These are phyloP conservation scores for Microascus cirrosus DNA, from an alignment of 2,329 filamentous ascomycete species.

Conservation along the genomic window DNA sequence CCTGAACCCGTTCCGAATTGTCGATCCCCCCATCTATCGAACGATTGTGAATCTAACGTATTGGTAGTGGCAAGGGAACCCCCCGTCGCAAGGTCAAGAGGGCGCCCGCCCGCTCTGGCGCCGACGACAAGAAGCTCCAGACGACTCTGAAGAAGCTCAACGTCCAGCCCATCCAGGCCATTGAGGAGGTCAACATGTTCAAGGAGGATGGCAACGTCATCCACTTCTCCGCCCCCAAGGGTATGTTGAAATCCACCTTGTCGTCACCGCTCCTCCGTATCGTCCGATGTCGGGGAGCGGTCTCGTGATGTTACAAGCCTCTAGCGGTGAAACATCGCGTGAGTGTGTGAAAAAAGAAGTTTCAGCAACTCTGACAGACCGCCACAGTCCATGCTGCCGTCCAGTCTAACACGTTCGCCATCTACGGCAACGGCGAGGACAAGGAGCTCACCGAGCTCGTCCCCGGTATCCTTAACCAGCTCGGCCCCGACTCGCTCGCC, in stretches of 20 bases:
- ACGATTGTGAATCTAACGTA: neutral
- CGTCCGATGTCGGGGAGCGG: neutral
- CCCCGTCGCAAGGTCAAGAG: constrained; percentile 98
- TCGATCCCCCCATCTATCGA: neutral
- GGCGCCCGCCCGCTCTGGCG: constrained; percentile 81
- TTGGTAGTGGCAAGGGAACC: constrained; percentile 80
- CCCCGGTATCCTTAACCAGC: constrained; percentile 98
- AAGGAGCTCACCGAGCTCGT: constrained; percentile 99
- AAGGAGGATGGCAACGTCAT: constrained; percentile 99
- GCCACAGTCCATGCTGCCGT: constrained; percentile 84
- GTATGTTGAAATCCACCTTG: constrained; percentile 39
- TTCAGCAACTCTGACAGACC: neutral
- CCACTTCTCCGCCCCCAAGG: constrained; percentile 96
- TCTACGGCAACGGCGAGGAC: constrained; percentile 97
- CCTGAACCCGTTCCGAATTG: constrained; percentile 15
- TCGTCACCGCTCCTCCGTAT: neutral
- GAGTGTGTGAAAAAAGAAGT: neutral
- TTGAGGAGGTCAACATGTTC: constrained; percentile 99
- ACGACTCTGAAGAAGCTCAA: constrained; percentile 97
- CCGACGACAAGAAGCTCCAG: constrained; percentile 99
- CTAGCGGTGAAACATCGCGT: neutral
- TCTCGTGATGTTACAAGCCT: too few species aligned
- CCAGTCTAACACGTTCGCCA: constrained; percentile 97
- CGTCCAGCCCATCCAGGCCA: constrained; percentile 97
- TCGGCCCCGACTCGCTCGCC: constrained; percentile 93